Conservation (phyloP, 129 eudicot genomes). For the Pseudognaphalium luteoalbum region DNA sequence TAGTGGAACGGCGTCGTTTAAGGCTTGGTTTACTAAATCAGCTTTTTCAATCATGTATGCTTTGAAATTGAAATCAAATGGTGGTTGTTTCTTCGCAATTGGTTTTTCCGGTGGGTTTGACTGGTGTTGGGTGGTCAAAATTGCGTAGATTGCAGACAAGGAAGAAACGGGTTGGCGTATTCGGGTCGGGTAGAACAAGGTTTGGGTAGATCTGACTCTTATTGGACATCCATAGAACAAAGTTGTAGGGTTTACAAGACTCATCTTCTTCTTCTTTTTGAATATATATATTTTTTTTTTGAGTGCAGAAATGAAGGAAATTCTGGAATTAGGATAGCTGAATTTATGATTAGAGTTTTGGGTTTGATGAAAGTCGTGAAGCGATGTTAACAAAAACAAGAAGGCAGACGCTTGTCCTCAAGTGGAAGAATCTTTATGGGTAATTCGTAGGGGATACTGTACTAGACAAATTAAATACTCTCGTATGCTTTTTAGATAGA, state of each 20-base stretch:
- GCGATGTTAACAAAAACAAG: not conserved
- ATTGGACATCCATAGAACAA: constrained; percentile 31
- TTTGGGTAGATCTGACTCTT: constrained; percentile 16
- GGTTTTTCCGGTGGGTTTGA: constrained; percentile 12
- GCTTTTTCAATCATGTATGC: constrained; percentile 49
- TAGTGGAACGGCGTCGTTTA: constrained; percentile 39
- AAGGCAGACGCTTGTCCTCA: not conserved
- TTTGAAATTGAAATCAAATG: constrained; percentile 49
- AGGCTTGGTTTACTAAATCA: constrained; percentile 46
- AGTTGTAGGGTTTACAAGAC: constrained; percentile 24
- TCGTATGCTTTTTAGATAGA: no score
- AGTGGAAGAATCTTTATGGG: not conserved
- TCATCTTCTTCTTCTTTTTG: constrained; percentile 11
- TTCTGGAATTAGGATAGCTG: not conserved
- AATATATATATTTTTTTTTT: no score
- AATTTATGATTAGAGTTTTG: not conserved
- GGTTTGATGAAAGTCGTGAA: not conserved
- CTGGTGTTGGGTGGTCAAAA: constrained; percentile 37
- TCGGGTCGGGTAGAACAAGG: constrained; percentile 27
- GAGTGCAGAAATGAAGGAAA: not conserved
- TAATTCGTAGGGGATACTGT: no score
- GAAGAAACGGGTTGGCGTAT: not conserved
- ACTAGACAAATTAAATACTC: no score
- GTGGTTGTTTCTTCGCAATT: not conserved
- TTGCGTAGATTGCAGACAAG: constrained; percentile 37